Evolutionary conservation across 2,329 filamentous ascomycete genomes (phyloP), one percentile per base, ranked within the genome.

Genomic region (Albophoma yamanashiensis): DNA sequence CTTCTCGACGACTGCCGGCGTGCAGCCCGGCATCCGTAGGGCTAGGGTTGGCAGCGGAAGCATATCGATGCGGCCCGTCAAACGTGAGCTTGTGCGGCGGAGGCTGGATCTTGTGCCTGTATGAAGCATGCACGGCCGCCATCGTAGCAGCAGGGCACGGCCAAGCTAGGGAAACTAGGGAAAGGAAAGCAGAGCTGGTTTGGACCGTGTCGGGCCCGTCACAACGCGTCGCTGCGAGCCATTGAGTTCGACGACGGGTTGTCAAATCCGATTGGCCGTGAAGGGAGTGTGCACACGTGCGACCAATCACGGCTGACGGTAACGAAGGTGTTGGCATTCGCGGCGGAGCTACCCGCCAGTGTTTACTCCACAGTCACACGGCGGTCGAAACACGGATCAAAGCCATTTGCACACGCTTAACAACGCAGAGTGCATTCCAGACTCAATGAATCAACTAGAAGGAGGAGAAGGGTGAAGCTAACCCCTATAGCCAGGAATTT

Each of bases 1-100:
- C 62, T 61, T 66, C 42, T 70, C 69, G 15, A 43, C 53, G 27
- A 62, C 58, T 39, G 60, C 60, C 25, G 65, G 69, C 40, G 63
- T 58, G 38, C 67, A 66, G 55, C 71, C 71, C 34, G 70, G 67
- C 57, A 68, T 66, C 59, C 73, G 69, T 58, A 73, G 73, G 40
- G 71, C 73, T 64, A 74, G 59, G 31, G 65, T 60, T 59, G 72
- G 72, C 62, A 73, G 61, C 62, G 61, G 63, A 22, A 68, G 59
- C 64, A 66, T 62, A 53, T 43, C 31, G 52, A 57, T 17, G 38
- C 22, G 12, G 22, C 39, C 55, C 50, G 55, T 47, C n/a, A 7
- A 43, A 31, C 38, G 39, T 17, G 36, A 27, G 38, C 17, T 56
- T 59, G 58, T 58, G 43, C 40, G 56, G 52, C 59, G 55, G 57